phyloP scores from a whole-genome alignment of 306 rosid species.

The Crataegus laevigata region DNA sequence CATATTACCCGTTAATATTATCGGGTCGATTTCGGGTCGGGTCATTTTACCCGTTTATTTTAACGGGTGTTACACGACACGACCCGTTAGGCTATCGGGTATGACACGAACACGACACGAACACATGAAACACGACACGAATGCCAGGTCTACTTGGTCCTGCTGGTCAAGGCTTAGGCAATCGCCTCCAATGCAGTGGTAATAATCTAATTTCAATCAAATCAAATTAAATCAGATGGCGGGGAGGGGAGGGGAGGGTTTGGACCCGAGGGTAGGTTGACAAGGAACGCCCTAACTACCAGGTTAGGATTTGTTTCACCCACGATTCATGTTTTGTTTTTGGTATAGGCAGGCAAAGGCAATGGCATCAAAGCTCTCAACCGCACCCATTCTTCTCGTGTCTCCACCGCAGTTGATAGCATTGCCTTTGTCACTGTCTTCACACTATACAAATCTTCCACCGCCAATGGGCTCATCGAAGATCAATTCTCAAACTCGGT shows the following conservation, averaged over 20 bases:
- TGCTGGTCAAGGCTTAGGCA: slow-evolving; percentile 81
- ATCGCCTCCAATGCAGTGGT: slow-evolving; percentile 86
- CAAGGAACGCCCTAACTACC: not conserved
- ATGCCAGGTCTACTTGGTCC: no score
- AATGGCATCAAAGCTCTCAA: slow-evolving; percentile 63
- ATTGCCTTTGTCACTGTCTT: slow-evolving; percentile 71
- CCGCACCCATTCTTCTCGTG: slow-evolving; percentile 28
- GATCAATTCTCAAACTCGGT: slow-evolving; percentile 43
- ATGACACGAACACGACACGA: no score
- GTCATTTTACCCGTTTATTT: no score
- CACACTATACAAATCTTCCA: slow-evolving; percentile 57
- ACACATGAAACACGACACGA: no score
- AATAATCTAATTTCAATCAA: not conserved
- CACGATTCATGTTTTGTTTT: not conserved
- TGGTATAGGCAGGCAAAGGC: slow-evolving; percentile 24
- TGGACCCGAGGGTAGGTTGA: no score
- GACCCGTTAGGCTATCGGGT: no score
- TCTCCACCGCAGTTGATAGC: slow-evolving; percentile 18
- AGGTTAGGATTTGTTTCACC: not conserved
- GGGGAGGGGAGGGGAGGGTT: no score
- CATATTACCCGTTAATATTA: no score
- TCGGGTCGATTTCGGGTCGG: no score
- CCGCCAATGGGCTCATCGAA: slow-evolving; percentile 19
- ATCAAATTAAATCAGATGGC: not conserved
- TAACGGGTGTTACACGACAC: no score